Base-by-base conservation (phyloP, 2,329 filamentous ascomycete genomes). In the Phialocephala sp. region DNA sequence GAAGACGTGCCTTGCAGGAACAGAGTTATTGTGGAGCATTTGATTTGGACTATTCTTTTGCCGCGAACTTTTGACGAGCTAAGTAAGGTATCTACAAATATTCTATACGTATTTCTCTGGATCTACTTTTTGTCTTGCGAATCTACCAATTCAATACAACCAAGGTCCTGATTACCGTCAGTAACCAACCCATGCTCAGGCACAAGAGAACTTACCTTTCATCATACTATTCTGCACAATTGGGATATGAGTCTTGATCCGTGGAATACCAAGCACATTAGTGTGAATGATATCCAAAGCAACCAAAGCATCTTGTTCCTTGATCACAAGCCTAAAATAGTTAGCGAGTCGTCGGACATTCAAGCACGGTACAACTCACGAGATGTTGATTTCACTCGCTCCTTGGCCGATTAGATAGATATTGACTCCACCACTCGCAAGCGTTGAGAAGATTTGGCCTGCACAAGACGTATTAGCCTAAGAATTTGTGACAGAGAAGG, bases 381-480 rank as follows among this genome's bases (percentile, higher is more conserved):
- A 69, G 24, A 72, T 70, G 55, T 71, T 72, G 54, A 72, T 72
- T 39, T 72, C 71, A 59, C 68, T 71, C 18, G 67, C 66, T 22
- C 83, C 83, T 72, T 85, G 83, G 22, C 79, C 81, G 60, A 85
- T 85, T 80, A 84, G 83, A 74, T 85, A 83, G 56, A 85, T 84
- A 64, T 85, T 85, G 67, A 85, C 81, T 59, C 82, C 80, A 62
- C 83, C 81, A 66, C 82, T 78, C 6, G 83, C 83, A 36, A 85
- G 72, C 6, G 81, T 81, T 66, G 78, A 80, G 73, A 85, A 84
- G 75, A 85, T 84, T 57, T 77, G 77, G 35, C 83, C 83, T 65
- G 27, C 27, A 32, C 74, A 78, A 59, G 84, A 82, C 59, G 81
- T 47, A 20, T n/a, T 41, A 41, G 37, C 4, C 12, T 6, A 6